Evolutionary conservation across 2,329 filamentous ascomycete genomes (phyloP).

Genomic region (Hymenoscyphus scutula): DNA sequence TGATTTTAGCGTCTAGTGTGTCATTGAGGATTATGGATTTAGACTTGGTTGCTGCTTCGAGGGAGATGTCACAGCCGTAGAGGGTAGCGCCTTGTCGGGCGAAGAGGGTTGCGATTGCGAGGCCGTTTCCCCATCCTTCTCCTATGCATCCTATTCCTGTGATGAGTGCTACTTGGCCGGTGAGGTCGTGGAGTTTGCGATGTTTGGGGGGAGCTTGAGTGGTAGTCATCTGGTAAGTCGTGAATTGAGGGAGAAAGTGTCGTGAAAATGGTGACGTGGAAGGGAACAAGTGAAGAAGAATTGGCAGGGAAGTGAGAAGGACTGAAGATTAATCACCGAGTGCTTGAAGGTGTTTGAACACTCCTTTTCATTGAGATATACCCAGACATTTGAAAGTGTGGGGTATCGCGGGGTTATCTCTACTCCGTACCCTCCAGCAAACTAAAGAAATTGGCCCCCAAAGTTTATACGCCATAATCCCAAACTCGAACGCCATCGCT

Average conservation of each 20-base stretch:
- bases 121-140: constrained; percentile 51
- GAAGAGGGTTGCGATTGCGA: constrained; percentile 48
- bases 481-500: constrained; percentile 41
- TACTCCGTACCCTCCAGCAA: background rate
- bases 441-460: background rate
- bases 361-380: background rate
- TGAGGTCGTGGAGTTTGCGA: constrained; percentile 40
- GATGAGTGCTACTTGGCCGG: constrained; percentile 45
- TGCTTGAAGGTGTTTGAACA: too few species aligned
- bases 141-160: constrained; percentile 45
- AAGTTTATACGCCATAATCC: constrained; percentile 6
- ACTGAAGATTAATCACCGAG: too few species aligned
- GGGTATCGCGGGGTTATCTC: constrained; percentile 14
- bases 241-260: background rate
- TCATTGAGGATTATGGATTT: constrained; percentile 35
- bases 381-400: constrained; percentile 9
- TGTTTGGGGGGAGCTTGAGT: constrained; percentile 22
- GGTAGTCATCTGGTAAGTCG: constrained; percentile 19
- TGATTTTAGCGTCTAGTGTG: constrained; percentile 6
- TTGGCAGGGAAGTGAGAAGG: too few species aligned
- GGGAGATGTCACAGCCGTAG: constrained; percentile 50
- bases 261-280: too few species aligned
- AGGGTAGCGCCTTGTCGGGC: constrained; percentile 48
- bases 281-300: too few species aligned
- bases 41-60: constrained; percentile 42